phyloP scores from a whole-genome alignment of 495 filamentous ascomycete species.

The Tuber borchii region DNA sequence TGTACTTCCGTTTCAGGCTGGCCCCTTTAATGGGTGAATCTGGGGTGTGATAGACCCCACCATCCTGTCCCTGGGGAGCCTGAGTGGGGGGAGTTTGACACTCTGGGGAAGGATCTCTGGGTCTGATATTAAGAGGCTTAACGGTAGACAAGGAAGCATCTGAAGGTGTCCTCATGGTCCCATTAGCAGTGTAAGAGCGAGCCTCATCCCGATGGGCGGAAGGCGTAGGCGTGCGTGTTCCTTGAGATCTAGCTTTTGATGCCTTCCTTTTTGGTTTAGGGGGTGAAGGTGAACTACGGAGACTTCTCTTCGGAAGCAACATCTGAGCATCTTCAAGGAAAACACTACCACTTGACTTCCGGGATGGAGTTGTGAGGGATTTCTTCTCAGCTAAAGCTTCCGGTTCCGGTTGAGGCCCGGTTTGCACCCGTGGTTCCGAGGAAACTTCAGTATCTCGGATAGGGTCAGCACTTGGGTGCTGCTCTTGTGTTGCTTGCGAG shows the following conservation, averaged over 20 bases:
- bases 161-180: slow-evolving; percentile 27
- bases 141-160: slow-evolving; percentile 38
- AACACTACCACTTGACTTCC: slow-evolving; percentile 9
- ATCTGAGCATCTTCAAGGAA: slow-evolving; percentile 28
- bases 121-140: slow-evolving; percentile 37
- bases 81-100: slow-evolving; percentile 12
- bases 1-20: slow-evolving; percentile 65
- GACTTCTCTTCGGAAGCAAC: slow-evolving; percentile 35
- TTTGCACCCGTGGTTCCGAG: neutral
- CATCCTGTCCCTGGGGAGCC: slow-evolving; percentile 11
- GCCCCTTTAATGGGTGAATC: slow-evolving; percentile 18
- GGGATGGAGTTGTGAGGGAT: slow-evolving; percentile 11
- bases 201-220: slow-evolving; percentile 24
- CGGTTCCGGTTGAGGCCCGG: neutral
- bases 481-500: neutral
- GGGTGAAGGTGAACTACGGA: slow-evolving; percentile 34
- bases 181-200: slow-evolving; percentile 16
- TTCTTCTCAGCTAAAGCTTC: slow-evolving; percentile 11
- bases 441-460: neutral
- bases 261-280: slow-evolving; percentile 35
- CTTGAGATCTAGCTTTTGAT: slow-evolving; percentile 31
- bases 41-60: slow-evolving; percentile 19
- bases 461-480: neutral
- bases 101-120: slow-evolving; percentile 24
- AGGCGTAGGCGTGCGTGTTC: slow-evolving; percentile 23